Percentiles rank a stretch among this genome's conserved stretches.
Evolutionary conservation across 208 protist species (phyloP).

Genomic region (Leishmania arabica): DNA sequence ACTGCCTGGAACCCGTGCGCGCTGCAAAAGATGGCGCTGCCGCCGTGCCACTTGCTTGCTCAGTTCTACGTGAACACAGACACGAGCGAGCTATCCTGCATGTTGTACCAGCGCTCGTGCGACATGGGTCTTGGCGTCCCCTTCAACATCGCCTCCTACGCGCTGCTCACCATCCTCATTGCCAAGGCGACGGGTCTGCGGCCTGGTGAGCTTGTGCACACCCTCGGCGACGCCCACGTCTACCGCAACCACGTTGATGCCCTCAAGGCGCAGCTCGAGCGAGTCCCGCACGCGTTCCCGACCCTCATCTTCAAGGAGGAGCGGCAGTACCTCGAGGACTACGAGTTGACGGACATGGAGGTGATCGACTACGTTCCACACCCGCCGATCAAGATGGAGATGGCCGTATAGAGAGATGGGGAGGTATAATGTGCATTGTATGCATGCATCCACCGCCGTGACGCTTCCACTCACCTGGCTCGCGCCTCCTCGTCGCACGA

Average conservation of each 20-base stretch:
- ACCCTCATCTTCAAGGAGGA: constrained; percentile 69
- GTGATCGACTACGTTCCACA: constrained; percentile 96
- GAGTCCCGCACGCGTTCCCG: constrained; percentile 95
- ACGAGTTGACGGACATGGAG: constrained; percentile 93
- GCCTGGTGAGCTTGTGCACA: constrained; percentile 97
- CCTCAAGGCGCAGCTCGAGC: constrained; percentile 93
- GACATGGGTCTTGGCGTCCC: constrained; percentile 99
- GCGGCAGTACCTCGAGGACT: constrained; percentile 91
- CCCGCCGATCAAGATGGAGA: constrained; percentile 96
- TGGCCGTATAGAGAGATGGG: constrained; percentile 91
- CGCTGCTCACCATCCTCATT: constrained; percentile 95
- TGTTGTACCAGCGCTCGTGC: constrained; percentile 94
- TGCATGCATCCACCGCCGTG: background rate
- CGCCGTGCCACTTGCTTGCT: constrained; percentile 97
- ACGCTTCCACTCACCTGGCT: background rate
- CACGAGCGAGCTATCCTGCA: constrained; percentile 94
- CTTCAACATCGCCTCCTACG: constrained; percentile 99
- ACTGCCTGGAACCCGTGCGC: constrained; percentile 98
- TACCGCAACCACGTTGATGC: constrained; percentile 98
- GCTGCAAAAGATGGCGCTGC: constrained; percentile 96
- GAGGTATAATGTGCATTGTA: background rate
- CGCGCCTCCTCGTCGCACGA: background rate
- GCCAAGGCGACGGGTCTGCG: constrained; percentile 93
- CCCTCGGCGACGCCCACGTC: constrained; percentile 98
- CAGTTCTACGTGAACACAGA: constrained; percentile 96